Evolutionary conservation across 73 alveolate species (phyloP), one percentile per base, ranked within the genome.

Genomic region (Paramecium sexaurelia): DNA sequence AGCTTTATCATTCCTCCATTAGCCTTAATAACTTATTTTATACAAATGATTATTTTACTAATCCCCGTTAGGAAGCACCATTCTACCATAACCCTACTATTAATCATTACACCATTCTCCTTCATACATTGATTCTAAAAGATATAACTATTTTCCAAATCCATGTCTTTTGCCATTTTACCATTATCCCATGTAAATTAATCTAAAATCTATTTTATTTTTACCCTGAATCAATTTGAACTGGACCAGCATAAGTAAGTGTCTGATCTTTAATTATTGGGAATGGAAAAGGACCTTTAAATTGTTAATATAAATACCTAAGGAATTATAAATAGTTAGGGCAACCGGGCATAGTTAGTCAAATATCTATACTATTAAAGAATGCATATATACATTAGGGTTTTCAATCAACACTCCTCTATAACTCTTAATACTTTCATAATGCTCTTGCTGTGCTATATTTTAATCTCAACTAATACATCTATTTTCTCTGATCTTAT

Each of bases 1-100:
- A 27, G 95, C 85, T 47, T 86, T 56, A 41, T 92, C 92, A 20
- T 90, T 78, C n/a, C 24, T 39, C 94, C 94, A 90, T 73, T 90
- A 29, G 36, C 94, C 94, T 55, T 75, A 40, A 90, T 95, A 95
- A 61, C 95, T 32, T 40, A 69, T 35, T 75, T 82, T 35, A 66
- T 24, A 26, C 40, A 69, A n/a, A 17, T 56, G 24, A 51, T 75
- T 26, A 39, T 87, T 33, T 75, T 91, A 91, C 71, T 45, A 37
- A 85, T 78, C 95, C 29, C 95, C 95, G 17, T 88, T 82, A 20
- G 94, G 82, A 41, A 68, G 83, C 11, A 82, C 73, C 6, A 88
- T 51, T 69, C 55, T 67, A 1, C 94, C 94, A 88, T 61, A 88
- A 26, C 94, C 94, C n/a, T 88, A 19, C 24, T 41, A 39, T 71